phyloP scores from a whole-genome alignment of 192 early-diverging fungal genomes.

The Coemansia guatemalensis region DNA sequence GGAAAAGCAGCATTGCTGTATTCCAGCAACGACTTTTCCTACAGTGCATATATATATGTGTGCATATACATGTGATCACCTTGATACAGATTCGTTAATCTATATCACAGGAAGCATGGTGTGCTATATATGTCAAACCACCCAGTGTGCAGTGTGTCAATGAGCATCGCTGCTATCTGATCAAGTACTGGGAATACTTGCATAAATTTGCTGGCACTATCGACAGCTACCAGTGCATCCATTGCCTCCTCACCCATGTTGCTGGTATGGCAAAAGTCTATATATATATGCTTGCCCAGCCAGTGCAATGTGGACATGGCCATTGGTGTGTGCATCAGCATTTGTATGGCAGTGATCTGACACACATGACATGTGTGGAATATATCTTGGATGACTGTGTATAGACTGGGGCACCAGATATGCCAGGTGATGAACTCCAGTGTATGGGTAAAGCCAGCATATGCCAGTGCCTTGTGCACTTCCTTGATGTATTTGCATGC shows the following conservation, averaged over 20 bases:
- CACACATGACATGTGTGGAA: constrained; percentile 9
- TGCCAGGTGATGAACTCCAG: not conserved
- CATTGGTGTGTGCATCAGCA: constrained; percentile 7
- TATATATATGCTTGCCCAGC: constrained; percentile 19
- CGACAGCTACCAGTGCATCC: constrained; percentile 14
- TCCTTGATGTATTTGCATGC: no score
- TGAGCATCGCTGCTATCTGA: constrained; percentile 1
- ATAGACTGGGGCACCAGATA: not conserved
- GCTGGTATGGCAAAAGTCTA: constrained; percentile 24
- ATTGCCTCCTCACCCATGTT: not conserved
- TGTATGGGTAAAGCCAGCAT: constrained; percentile 10
- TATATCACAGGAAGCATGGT: no score
- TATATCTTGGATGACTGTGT: not conserved
- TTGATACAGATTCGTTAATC: no score
- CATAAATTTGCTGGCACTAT: constrained; percentile 15
- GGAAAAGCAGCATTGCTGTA: no score
- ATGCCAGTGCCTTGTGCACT: constrained; percentile 2
- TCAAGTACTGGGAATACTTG: constrained; percentile 1
- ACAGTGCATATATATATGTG: no score
- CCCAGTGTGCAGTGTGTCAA: not conserved
- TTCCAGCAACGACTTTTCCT: no score
- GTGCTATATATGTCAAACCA: no score
- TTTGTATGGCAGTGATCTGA: constrained; percentile 15
- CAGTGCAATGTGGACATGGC: not conserved
- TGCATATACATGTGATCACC: no score